phyloP scores from a whole-genome alignment of 495 filamentous ascomycete genomes.

The Penicillium egyptiacum region DNA sequence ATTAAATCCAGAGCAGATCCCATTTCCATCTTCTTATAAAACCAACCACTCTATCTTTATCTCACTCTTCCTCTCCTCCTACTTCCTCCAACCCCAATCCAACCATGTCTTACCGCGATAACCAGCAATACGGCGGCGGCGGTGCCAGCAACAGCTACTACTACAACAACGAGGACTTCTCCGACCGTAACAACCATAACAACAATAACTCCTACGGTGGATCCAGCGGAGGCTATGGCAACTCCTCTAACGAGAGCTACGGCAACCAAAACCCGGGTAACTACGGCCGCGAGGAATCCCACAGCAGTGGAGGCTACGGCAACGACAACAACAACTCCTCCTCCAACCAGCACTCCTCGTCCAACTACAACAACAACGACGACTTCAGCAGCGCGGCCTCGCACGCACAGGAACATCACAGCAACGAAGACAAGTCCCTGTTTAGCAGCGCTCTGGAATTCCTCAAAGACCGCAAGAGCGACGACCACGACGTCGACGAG shows the following conservation, averaged over 20 bases:
- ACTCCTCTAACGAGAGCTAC: not conserved
- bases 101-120: constrained; percentile 21
- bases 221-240: not conserved
- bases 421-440: constrained; percentile 38
- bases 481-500: constrained; percentile 55
- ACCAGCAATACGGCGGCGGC: constrained; percentile 16
- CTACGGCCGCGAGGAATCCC: constrained; percentile 1
- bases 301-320: constrained; percentile 3
- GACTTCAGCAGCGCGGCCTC: constrained; percentile 49
- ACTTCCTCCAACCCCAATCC: not conserved
- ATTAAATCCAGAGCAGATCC: not conserved
- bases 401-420: constrained; percentile 48
- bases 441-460: constrained; percentile 52
- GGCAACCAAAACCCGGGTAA: not conserved
- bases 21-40: not conserved
- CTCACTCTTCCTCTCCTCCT: not conserved
- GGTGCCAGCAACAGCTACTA: constrained; percentile 19
- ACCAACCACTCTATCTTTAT: not conserved
- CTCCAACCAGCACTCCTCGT: not conserved
- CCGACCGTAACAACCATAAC: constrained; percentile 9
- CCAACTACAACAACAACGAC: constrained; percentile 23
- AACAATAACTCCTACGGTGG: constrained; percentile 4
- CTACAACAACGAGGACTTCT: constrained; percentile 17
- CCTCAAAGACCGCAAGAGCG: constrained; percentile 45
- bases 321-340: constrained; percentile 16